These are phyloP conservation scores for Sarcocystis neurona DNA, from an alignment of 169 alveolate species.

Conservation along the genomic window DNA sequence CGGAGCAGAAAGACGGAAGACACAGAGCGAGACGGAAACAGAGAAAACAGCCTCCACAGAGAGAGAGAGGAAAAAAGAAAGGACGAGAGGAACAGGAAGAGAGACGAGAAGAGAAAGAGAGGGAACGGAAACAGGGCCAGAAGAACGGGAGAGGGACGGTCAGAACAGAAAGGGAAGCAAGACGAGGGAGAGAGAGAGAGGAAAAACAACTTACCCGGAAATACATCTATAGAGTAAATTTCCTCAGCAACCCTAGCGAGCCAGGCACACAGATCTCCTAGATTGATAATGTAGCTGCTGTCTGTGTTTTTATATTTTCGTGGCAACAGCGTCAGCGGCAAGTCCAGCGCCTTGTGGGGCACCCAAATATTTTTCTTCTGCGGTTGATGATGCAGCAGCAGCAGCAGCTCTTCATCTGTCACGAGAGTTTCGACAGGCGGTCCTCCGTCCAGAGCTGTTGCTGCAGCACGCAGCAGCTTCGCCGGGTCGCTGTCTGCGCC, in stretches of 20 bases:
- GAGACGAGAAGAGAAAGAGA: too few relatives aligned
- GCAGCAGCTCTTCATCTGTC: constrained; percentile 65
- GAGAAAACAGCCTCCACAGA: too few relatives aligned
- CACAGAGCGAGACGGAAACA: too few relatives aligned
- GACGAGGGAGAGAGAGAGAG: neutral
- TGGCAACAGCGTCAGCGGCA: constrained; percentile 75
- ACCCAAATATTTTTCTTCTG: too few relatives aligned
- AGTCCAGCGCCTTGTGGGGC: constrained; percentile 54
- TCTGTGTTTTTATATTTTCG: constrained; percentile 73
- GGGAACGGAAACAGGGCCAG: too few relatives aligned
- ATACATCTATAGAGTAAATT: constrained; percentile 81
- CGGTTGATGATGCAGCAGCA: constrained; percentile 56
- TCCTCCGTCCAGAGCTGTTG: neutral
- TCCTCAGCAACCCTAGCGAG: constrained; percentile 84
- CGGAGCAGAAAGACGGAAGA: too few relatives aligned
- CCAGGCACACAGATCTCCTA: constrained; percentile 85
- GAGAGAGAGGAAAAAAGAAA: too few relatives aligned
- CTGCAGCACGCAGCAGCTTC: too few relatives aligned
- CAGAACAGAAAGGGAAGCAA: too few relatives aligned
- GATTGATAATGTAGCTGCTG: constrained; percentile 79
- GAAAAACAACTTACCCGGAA: constrained; percentile 69
- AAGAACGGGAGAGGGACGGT: too few relatives aligned
- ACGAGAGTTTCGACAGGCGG: constrained; percentile 61
- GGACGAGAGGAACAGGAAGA: neutral
- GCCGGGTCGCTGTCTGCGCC: too few relatives aligned